These are phyloP conservation scores for Cladochytrium replicatum DNA, from an alignment of 192 early-diverging fungal genomes.

Conservation along the genomic window DNA sequence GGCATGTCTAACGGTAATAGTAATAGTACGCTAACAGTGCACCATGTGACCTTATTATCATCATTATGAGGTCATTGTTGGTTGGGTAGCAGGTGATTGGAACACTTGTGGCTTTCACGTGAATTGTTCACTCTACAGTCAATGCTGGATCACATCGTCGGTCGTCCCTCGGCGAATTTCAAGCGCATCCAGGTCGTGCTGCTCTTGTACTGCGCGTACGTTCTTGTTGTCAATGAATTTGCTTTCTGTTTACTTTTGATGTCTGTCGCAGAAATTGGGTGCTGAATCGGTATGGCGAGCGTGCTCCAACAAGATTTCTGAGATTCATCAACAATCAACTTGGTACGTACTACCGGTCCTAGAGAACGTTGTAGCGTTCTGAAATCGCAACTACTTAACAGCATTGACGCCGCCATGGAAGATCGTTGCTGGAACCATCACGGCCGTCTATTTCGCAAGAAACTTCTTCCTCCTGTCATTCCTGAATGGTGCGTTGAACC, in stretches of 20 bases:
- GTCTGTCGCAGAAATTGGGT: conserved; percentile 7
- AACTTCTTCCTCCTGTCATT: conserved; percentile 63
- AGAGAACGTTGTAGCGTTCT: not conserved
- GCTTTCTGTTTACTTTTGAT: not conserved
- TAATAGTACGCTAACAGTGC: too few relatives aligned
- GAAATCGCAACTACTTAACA: not conserved
- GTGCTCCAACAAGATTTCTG: conserved; percentile 4
- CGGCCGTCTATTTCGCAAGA: conserved; percentile 51
- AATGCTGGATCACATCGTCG: conserved; percentile 89
- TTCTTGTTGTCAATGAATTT: conserved; percentile 3
- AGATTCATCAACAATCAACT: conserved; percentile 3
- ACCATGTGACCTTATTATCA: too few relatives aligned
- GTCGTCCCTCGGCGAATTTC: conserved; percentile 78
- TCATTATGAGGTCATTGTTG: too few relatives aligned
- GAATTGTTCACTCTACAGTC: too few relatives aligned
- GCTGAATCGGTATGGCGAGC: not conserved
- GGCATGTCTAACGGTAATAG: too few relatives aligned
- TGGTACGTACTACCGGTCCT: conserved; percentile 1
- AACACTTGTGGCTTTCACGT: too few relatives aligned
- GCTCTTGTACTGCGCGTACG: not conserved
- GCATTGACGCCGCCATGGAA: conserved; percentile 55
- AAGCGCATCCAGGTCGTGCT: conserved; percentile 70
- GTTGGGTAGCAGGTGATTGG: too few relatives aligned
- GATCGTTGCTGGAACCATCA: conserved; percentile 53
- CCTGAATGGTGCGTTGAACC: conserved; percentile 44